Evolutionary conservation across 2,329 filamentous ascomycete genomes (phyloP), one percentile per base, ranked within the genome.

Genomic region (Stagonosporopsis tanaceti): DNA sequence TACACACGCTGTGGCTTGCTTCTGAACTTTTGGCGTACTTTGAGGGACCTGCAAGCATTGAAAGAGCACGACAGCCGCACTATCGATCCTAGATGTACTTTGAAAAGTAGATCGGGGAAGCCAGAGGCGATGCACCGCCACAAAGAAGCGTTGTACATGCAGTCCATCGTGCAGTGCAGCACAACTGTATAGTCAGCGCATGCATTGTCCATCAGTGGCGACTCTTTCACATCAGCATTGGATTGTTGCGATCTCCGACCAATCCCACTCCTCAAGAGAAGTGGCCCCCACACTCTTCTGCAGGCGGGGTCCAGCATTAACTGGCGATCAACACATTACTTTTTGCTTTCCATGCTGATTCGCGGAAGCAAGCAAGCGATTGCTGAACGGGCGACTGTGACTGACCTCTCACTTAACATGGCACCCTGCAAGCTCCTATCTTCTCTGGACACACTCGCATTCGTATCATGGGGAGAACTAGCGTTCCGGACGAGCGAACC

Each of bases 321-420:
- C 38, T 15, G 38, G 12, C 20, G 12, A 27, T 7, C 11, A 15
- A 4, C 12, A 41, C 11, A n/a, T 15, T 41, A 15, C 38, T 42
- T 42, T 50, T 32, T 39, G 22, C 30, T 17, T 15, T 9, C 5
- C 38, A 28, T 15, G 9, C 6, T 24, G 41, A 12, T 7, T 9
- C 22, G 17, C 40, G 32, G 32, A 52, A 24, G 50, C 50, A 52
- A 32, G 40, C 17, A 45, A 24, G 50, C 50, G 34, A 45, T 32
- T 25, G 17, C 27, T 3, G n/a, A 25, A 6, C 12, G 25, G 24
- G 24, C 34, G 40, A 32, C 32, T 15, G 40, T 38, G 40, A 39
- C 34, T 14, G 22, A n/a, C 9, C 20, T 35, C 25, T n/a, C 9
- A 11, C n/a, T 27, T 17, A 8, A n/a, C 7, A 11, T 20, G n/a